phyloP scores from a whole-genome alignment of 2,329 filamentous ascomycete genomes.

The Alternaria atra region DNA sequence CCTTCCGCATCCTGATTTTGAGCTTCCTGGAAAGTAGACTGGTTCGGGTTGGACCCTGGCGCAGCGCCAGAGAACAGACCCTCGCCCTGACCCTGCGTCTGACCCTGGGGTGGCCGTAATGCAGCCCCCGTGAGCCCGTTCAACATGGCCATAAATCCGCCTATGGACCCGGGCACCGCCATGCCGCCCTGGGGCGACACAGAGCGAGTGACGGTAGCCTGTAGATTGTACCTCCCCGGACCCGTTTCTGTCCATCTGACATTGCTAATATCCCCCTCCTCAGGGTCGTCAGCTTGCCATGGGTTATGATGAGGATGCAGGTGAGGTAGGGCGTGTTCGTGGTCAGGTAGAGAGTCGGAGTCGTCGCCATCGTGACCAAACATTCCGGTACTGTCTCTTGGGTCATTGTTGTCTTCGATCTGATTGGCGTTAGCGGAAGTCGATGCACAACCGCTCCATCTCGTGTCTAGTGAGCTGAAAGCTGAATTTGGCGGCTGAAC shows the following conservation, averaged over 20 bases:
- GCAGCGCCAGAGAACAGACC: conserved; percentile 24
- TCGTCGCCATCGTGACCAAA: conserved; percentile 42
- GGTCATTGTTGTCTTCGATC: conserved; percentile 68
- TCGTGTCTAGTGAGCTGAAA: conserved; percentile 11
- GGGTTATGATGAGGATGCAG: conserved; percentile 57
- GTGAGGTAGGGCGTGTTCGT: conserved; percentile 33
- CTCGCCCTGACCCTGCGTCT: conserved; percentile 27
- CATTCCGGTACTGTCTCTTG: conserved; percentile 57
- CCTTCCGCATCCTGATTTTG: conserved; percentile 23
- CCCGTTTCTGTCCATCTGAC: conserved; percentile 53
- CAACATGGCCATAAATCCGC: conserved; percentile 58
- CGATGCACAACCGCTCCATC: conserved; percentile 6
- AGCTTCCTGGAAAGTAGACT: conserved; percentile 27
- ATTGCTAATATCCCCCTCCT: conserved; percentile 60
- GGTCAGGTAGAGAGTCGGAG: conserved; percentile 36
- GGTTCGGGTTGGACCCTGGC: conserved; percentile 8
- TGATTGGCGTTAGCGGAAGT: conserved; percentile 36
- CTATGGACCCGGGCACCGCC: conserved; percentile 42
- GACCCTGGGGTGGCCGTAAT: conserved; percentile 23
- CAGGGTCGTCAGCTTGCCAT: conserved; percentile 60
- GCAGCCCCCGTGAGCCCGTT: conserved; percentile 54
- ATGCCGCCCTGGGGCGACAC: conserved; percentile 38
- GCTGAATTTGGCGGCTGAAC: conserved; percentile 46
- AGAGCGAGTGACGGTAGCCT: conserved; percentile 47
- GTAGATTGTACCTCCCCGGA: conserved; percentile 47